These are phyloP conservation scores for Acorus calamus DNA, from an alignment of 106 monocot genomes.

Conservation along the genomic window DNA sequence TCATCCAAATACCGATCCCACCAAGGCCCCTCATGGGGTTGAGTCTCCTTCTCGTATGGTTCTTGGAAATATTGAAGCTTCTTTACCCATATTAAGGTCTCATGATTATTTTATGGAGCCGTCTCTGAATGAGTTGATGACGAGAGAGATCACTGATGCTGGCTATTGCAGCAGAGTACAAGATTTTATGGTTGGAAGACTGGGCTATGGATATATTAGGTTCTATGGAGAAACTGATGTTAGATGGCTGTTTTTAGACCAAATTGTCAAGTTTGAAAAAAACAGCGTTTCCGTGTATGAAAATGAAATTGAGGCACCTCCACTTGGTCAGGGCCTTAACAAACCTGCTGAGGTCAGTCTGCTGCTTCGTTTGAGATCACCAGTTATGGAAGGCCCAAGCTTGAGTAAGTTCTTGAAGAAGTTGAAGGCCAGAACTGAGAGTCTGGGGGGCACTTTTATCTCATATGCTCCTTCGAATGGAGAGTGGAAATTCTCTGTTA, in stretches of 20 bases:
- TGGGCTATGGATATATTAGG: conserved; percentile 48
- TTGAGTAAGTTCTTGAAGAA: conserved; percentile 12
- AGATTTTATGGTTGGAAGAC: conserved; percentile 69
- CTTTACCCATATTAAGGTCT: conserved; percentile 37
- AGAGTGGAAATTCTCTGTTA: conserved; percentile 74
- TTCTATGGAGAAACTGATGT: conserved; percentile 69
- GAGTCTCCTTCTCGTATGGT: no score
- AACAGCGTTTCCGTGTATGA: conserved; percentile 67
- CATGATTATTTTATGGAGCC: conserved; percentile 59
- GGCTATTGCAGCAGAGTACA: conserved; percentile 71
- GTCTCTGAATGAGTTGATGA: conserved; percentile 45
- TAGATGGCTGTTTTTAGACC: conserved; percentile 54
- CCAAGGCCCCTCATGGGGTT: no score
- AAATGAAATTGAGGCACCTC: conserved; percentile 57
- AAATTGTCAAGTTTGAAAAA: conserved; percentile 56
- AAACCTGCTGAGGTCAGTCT: conserved; percentile 83
- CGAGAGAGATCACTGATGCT: conserved; percentile 36
- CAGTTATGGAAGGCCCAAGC: not conserved
- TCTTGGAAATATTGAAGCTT: not conserved
- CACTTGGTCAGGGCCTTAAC: conserved; percentile 75
- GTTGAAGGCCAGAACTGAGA: conserved; percentile 33
- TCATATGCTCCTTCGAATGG: conserved; percentile 49
- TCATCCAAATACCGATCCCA: not conserved
- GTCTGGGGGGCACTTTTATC: conserved; percentile 66
- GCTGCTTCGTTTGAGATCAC: conserved; percentile 19